Evolutionary conservation across 2,329 filamentous ascomycete species (phyloP).

Genomic region (Penicillium sp.): DNA sequence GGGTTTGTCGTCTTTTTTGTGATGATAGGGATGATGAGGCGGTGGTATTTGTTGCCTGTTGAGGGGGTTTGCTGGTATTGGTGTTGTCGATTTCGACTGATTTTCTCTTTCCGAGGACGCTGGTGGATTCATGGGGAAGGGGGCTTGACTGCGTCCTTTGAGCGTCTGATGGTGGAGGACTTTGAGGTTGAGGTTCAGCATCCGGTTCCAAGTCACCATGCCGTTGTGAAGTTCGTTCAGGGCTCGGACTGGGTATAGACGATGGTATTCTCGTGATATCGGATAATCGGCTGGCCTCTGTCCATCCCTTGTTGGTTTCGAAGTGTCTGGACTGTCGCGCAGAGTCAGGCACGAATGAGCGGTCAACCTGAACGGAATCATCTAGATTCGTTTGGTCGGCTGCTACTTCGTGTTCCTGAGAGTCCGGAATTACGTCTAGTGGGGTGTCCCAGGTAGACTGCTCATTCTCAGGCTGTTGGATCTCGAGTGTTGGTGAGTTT

Average conservation of each 20-base stretch:
- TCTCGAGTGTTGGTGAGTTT: not conserved
- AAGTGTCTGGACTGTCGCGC: not conserved
- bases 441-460: slow-evolving; percentile 29
- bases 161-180: not conserved
- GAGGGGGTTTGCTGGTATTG: not conserved
- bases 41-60: not conserved
- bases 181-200: not conserved
- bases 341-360: slow-evolving; percentile 14
- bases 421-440: slow-evolving; percentile 39
- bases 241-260: slow-evolving; percentile 13
- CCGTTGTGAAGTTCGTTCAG: not conserved
- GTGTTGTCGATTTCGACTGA: not conserved
- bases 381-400: not conserved
- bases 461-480: not conserved
- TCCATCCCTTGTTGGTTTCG: not conserved
- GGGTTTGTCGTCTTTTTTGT: slow-evolving; percentile 1
- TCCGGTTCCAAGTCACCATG: not conserved
- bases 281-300: not conserved
- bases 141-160: not conserved
- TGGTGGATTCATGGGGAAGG: not conserved
- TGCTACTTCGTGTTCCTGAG: slow-evolving; percentile 21
- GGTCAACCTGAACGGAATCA: slow-evolving; percentile 14
- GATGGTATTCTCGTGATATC: slow-evolving; percentile 13
- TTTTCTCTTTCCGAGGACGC: slow-evolving; percentile 10
- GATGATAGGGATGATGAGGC: not conserved